phyloP scores from a whole-genome alignment of 257 asterid species.

The Primulina eburnea region DNA sequence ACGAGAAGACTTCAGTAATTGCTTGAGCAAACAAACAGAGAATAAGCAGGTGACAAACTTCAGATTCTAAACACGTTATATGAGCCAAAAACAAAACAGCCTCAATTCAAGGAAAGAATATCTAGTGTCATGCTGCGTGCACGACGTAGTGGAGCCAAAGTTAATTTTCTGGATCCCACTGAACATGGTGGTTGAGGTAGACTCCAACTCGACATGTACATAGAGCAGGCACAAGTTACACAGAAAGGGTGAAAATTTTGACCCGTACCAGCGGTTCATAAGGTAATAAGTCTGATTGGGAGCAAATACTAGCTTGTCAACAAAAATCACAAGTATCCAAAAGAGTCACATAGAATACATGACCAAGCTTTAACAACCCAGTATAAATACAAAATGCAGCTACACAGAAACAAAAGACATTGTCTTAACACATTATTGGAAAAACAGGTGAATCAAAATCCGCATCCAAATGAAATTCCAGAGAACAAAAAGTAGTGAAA shows the following conservation, averaged over 20 bases:
- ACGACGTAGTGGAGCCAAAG: background rate
- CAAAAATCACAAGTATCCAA: too few relatives aligned
- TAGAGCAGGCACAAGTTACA: background rate
- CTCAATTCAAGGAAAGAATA: background rate
- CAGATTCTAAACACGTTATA: background rate
- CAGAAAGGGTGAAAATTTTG: background rate
- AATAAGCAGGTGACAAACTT: conserved; percentile 19
- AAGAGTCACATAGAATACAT: too few relatives aligned
- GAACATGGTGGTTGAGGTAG: background rate
- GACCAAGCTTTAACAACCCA: too few relatives aligned
- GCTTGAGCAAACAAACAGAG: conserved; percentile 27
- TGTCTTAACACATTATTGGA: background rate
- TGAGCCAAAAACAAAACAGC: background rate
- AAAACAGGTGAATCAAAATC: conserved; percentile 15
- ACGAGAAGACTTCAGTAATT: conserved; percentile 7
- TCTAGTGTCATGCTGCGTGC: background rate
- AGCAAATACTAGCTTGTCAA: background rate
- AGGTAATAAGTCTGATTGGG: too few relatives aligned
- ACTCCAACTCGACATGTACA: background rate
- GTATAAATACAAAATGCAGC: background rate
- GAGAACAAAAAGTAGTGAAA: background rate
- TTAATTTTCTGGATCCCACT: background rate
- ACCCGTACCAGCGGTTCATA: too few relatives aligned
- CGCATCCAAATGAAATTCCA: conserved; percentile 15
- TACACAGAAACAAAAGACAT: background rate